These are phyloP conservation scores for Glutinoglossum americanum DNA, from an alignment of 495 filamentous ascomycete genomes.

Conservation along the genomic window DNA sequence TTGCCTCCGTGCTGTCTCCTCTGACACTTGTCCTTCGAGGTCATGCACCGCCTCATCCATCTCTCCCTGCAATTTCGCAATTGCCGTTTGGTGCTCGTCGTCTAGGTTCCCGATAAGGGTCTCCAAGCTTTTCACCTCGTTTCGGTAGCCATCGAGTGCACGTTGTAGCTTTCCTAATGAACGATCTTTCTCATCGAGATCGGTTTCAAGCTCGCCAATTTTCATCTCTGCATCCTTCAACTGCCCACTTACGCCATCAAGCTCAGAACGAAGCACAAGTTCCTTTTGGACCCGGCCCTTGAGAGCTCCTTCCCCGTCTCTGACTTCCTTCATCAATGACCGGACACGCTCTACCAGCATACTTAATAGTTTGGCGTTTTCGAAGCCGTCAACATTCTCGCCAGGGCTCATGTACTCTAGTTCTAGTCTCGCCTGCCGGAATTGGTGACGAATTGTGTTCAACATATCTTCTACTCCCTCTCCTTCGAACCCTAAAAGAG, in stretches of 20 bases:
- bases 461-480: slow-evolving; percentile 4
- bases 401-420: slow-evolving; percentile 5
- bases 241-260: not conserved
- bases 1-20: not conserved
- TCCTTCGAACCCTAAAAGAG: slow-evolving; percentile 4
- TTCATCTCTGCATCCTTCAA: not conserved
- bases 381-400: slow-evolving; percentile 4
- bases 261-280: not conserved
- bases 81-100: slow-evolving; percentile 21
- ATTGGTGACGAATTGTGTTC: slow-evolving; percentile 2
- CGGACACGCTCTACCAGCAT: slow-evolving; percentile 4
- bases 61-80: slow-evolving; percentile 16
- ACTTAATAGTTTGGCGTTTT: slow-evolving; percentile 2
- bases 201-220: not conserved
- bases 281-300: not conserved
- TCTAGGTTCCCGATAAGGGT: slow-evolving; percentile 36
- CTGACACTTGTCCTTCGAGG: slow-evolving; percentile 2
- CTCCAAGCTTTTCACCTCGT: slow-evolving; percentile 42
- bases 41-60: slow-evolving; percentile 6
- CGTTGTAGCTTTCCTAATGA: slow-evolving; percentile 33
- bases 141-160: slow-evolving; percentile 39
- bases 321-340: not conserved
- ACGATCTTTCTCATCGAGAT: slow-evolving; percentile 4
- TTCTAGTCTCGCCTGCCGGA: slow-evolving; percentile 5
- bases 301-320: slow-evolving; percentile 3